phyloP scores from a whole-genome alignment of 1,139 yeast species.

The Saccharomyces hybrid region DNA sequence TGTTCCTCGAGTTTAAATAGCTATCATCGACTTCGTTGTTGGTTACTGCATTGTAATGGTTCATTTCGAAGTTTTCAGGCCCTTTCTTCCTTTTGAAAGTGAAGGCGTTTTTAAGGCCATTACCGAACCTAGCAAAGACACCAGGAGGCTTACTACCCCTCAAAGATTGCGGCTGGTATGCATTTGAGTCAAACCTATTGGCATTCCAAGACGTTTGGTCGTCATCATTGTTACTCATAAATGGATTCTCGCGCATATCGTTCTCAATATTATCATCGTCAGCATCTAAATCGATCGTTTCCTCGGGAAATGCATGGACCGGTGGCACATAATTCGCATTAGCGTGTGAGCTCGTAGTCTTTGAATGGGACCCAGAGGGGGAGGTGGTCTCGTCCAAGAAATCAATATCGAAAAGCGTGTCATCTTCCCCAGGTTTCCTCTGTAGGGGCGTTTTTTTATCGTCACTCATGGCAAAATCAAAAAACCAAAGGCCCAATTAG shows the following conservation, averaged over 20 bases:
- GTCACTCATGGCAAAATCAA: background rate
- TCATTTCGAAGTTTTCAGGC: slow-evolving; percentile 33
- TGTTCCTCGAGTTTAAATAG: slow-evolving; percentile 29
- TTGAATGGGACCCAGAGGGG: background rate
- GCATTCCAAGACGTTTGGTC: slow-evolving; percentile 18
- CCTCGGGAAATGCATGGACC: slow-evolving; percentile 22
- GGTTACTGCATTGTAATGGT: slow-evolving; percentile 21
- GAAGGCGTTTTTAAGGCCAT: slow-evolving; percentile 13
- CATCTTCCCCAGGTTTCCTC: slow-evolving; percentile 7
- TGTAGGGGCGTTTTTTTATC: slow-evolving; percentile 1
- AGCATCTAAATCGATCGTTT: slow-evolving; percentile 29
- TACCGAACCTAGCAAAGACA: slow-evolving; percentile 20
- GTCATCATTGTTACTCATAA: slow-evolving; percentile 7
- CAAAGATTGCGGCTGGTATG: slow-evolving; percentile 15
- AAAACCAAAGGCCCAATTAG: background rate
- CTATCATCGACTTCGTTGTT: slow-evolving; percentile 21
- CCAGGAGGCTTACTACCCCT: slow-evolving; percentile 13
- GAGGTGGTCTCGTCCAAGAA: slow-evolving; percentile 7
- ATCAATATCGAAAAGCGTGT: slow-evolving; percentile 16
- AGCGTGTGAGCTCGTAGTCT: background rate
- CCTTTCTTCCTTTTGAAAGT: slow-evolving; percentile 11
- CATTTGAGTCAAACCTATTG: slow-evolving; percentile 8
- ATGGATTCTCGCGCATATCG: slow-evolving; percentile 28
- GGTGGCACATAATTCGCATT: slow-evolving; percentile 6
- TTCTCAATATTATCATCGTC: slow-evolving; percentile 24